phyloP scores from a whole-genome alignment of 148 eudicot species.

The Spergularia marina region DNA sequence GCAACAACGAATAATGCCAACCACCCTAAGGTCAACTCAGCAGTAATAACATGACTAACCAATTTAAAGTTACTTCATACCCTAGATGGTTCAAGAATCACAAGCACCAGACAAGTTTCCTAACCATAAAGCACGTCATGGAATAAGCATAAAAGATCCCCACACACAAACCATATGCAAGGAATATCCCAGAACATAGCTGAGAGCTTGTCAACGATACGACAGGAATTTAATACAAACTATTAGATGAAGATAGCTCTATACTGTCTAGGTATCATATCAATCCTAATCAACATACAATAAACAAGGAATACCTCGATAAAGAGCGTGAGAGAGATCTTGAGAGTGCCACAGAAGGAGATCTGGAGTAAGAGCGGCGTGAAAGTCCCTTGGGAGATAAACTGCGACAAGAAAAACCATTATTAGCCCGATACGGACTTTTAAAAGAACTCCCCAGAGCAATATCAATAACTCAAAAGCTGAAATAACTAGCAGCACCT shows the following conservation, averaged over 20 bases:
- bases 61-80: background rate
- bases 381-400: conserved; percentile 50
- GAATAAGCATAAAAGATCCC: background rate
- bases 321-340: conserved; percentile 39
- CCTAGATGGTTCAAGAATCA: background rate
- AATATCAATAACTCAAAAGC: background rate
- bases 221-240: background rate
- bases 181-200: background rate
- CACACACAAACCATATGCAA: background rate
- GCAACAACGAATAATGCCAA: background rate
- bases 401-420: conserved; percentile 37
- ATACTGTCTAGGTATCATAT: background rate
- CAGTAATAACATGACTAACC: background rate
- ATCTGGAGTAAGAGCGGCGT: conserved; percentile 54
- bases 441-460: background rate
- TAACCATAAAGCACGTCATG: background rate
- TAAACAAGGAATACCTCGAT: conserved; percentile 43
- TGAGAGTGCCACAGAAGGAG: conserved; percentile 54
- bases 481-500: conserved; percentile 28
- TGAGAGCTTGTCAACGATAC: no score
- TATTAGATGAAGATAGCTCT: background rate
- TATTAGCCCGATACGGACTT: background rate
- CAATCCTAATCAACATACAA: background rate
- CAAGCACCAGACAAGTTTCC: background rate
- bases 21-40: background rate